Evolutionary conservation across 2,329 filamentous ascomycete genomes (phyloP).

Genomic region (Aspergillus pseudoviridinutans): DNA sequence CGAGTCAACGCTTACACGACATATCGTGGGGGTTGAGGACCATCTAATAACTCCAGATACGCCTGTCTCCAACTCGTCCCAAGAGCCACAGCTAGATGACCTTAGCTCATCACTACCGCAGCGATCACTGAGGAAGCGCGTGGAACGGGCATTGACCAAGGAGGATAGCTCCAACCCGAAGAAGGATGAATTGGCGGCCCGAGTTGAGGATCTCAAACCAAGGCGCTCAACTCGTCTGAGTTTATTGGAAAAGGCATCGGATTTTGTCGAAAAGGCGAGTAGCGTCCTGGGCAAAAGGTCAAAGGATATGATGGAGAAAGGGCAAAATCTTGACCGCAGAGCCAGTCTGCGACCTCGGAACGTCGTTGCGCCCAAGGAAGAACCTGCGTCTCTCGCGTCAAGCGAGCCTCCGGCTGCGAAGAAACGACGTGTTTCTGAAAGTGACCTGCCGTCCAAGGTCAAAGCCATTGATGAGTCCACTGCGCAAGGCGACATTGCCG

Average conservation of each 20-base stretch:
- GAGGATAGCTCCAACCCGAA: constrained; percentile 21
- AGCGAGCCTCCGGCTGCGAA: constrained; percentile 34
- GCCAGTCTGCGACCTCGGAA: constrained; percentile 56
- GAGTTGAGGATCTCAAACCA: constrained; percentile 25
- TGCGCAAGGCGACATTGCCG: constrained; percentile 16
- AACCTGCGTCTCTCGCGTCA: constrained; percentile 9
- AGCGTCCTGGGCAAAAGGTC: constrained; percentile 59
- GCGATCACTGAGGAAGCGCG: constrained; percentile 29
- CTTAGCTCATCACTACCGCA: constrained; percentile 23
- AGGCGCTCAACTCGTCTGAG: constrained; percentile 44
- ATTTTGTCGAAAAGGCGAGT: constrained; percentile 45
- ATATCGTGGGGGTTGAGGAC: constrained; percentile 19
- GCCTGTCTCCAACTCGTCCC: constrained; percentile 32
- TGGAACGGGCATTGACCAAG: constrained; percentile 26
- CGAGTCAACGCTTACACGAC: constrained; percentile 18
- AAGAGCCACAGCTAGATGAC: constrained; percentile 23
- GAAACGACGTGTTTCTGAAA: constrained; percentile 41
- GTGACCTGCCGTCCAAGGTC: constrained; percentile 24
- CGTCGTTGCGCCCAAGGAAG: constrained; percentile 23
- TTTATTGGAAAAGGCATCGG: constrained; percentile 41
- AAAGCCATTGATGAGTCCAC: constrained; percentile 15
- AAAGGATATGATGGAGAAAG: constrained; percentile 52
- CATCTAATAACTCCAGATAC: constrained; percentile 30
- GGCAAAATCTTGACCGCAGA: constrained; percentile 53
- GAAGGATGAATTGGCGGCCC: constrained; percentile 18